Evolutionary conservation across 345 rosid genomes (phyloP), one percentile per base, ranked within the genome.

Genomic region (Trapa bicornis): DNA sequence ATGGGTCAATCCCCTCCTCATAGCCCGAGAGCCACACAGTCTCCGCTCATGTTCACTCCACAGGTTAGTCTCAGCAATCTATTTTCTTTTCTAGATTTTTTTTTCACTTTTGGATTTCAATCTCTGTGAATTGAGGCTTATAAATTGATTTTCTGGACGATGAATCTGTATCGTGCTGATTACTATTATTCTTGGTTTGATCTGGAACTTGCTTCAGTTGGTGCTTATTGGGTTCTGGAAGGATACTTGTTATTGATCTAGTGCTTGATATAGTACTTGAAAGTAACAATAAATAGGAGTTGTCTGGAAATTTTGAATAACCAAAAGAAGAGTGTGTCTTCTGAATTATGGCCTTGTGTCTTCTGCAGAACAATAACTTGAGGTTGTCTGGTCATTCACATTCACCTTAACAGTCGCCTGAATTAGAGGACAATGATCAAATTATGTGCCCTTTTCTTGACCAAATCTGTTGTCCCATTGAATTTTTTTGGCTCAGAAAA

Each of bases 1-100:
- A 88, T 90, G 89, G 94, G 94, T 67, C 98, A 90, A 69, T 93
- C 97, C 13, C 94, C 97, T 75, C 97, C 96, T 78, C 91, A 84
- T 61, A 89, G 93, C 73, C 97, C 97, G 56, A 80, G 90, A 54
- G 84, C 91, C 56, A 85, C 86, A 45, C 89, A 85, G 68, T 85
- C 89, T 11, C 99, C 99, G 77, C 80, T 87, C 71, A 85, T 88
- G 97, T 93, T 90, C 74, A 78, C 96, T 85, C 97, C 97, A 67
- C 99, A 90, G 97, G 97, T 90, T 38, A 35, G 37, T 56, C 38
- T 22, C 5, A 14, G 42, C 60, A 36, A 66, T 66, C 60, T 1
- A 22, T n/a, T 38, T 38, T 22, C 29, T 56, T 54, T 1, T 37
- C 2, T 35, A 52, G 64, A 43, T 57, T 54, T 41, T 15, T 22